A percentile compares a stretch with the other conserved stretches of the same genome.
phyloP scores from a whole-genome alignment of 2,329 filamentous ascomycete genomes.

The Cercospora berteroae region DNA sequence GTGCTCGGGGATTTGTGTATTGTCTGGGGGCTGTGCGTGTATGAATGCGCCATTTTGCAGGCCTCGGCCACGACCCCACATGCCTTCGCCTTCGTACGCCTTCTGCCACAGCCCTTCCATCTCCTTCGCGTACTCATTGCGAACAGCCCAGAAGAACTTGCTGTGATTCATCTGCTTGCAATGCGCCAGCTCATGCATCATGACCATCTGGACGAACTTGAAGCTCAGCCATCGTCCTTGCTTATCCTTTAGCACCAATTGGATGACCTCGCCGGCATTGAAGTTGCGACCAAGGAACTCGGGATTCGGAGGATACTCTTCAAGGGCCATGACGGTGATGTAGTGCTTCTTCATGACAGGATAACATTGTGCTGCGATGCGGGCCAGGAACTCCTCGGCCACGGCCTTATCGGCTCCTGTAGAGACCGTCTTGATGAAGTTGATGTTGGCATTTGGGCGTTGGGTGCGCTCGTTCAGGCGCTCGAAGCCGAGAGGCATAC shows the following conservation, averaged over 20 bases:
- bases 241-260: constrained; percentile 73
- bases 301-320: constrained; percentile 76
- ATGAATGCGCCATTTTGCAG: constrained; percentile 62
- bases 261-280: constrained; percentile 83
- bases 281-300: constrained; percentile 89
- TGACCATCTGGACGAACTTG: constrained; percentile 85
- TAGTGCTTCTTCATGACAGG: constrained; percentile 56
- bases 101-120: constrained; percentile 69
- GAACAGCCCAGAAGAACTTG: constrained; percentile 73
- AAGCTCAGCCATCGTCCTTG: constrained; percentile 71
- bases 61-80: constrained; percentile 73
- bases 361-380: constrained; percentile 75
- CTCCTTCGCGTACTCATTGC: constrained; percentile 69
- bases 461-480: constrained; percentile 72
- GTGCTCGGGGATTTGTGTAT: constrained; percentile 52
- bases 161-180: constrained; percentile 92
- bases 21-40: constrained; percentile 59
- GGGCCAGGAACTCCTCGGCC: constrained; percentile 69
- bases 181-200: constrained; percentile 89
- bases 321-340: constrained; percentile 56
- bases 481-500: constrained; percentile 75
- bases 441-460: constrained; percentile 73
- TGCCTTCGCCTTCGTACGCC: constrained; percentile 73
- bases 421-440: constrained; percentile 76
- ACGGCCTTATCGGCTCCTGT: constrained; percentile 49